Conservation (phyloP, 257 asterid species). For the Capsicum pubescens region DNA sequence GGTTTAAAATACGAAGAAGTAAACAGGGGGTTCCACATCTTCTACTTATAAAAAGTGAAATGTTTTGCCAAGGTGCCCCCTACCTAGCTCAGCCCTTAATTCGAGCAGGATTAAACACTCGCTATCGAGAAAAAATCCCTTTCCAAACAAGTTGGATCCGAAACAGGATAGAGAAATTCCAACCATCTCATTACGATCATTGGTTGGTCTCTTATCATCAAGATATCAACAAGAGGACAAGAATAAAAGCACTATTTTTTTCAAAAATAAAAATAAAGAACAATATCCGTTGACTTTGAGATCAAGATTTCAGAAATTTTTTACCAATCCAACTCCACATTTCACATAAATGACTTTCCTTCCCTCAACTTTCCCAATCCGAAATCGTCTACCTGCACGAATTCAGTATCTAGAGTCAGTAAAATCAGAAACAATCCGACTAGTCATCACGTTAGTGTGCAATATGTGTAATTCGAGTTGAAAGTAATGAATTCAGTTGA, state of each 20-base stretch:
- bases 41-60: no score
- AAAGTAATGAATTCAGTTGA: neutral
- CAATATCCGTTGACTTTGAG: neutral
- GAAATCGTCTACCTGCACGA: slow-evolving; percentile 57
- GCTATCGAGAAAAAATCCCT: rapidly evolving
- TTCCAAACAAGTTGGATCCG: neutral
- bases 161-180: rapidly evolving
- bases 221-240: slow-evolving; percentile 14
- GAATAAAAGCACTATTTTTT: neutral
- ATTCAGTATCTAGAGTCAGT: neutral
- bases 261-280: neutral
- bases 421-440: neutral
- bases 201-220: neutral
- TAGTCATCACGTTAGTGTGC: neutral
- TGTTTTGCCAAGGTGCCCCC: no score
- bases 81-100: no score
- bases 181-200: neutral
- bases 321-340: slow-evolving; percentile 67
- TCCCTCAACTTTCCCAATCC: slow-evolving; percentile 50
- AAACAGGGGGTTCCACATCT: no score
- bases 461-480: neutral
- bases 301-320: neutral
- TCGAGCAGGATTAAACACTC: neutral
- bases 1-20: no score
- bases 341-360: slow-evolving; percentile 59